phyloP scores from a whole-genome alignment of 495 filamentous ascomycete species.

The Penicillium tannophilum region DNA sequence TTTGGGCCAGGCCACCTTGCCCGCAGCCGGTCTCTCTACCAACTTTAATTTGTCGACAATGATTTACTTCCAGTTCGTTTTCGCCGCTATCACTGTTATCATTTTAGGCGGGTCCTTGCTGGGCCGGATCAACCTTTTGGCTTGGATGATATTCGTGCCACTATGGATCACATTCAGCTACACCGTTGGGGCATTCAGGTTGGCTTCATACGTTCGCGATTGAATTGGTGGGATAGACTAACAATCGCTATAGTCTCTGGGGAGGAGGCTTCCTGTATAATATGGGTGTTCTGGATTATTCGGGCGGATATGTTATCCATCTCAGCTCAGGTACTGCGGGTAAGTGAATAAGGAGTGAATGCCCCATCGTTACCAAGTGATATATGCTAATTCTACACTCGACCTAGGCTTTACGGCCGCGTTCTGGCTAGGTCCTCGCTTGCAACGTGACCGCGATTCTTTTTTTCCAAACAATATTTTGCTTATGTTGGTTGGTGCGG shows the following conservation, averaged over 20 bases:
- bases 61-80: conserved; percentile 64
- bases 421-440: conserved; percentile 56
- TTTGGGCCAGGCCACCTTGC: conserved; percentile 47
- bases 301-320: conserved; percentile 62
- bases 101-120: conserved; percentile 55
- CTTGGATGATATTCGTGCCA: conserved; percentile 61
- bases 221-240: neutral
- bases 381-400: too few relatives aligned
- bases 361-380: too few relatives aligned
- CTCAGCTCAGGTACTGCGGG: conserved; percentile 55
- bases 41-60: conserved; percentile 55
- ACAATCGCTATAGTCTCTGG: conserved; percentile 43
- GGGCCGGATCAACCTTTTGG: conserved; percentile 55
- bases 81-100: conserved; percentile 59
- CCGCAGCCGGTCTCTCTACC: conserved; percentile 40
- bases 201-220: neutral
- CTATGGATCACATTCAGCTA: conserved; percentile 54
- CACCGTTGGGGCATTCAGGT: conserved; percentile 31
- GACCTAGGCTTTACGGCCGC: conserved; percentile 50
- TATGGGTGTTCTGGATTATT: conserved; percentile 58
- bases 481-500: conserved; percentile 53
- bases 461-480: conserved; percentile 55
- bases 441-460: conserved; percentile 51
- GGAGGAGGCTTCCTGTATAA: conserved; percentile 57
- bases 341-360: neutral